Conservation (phyloP, 1,284 basidiomycete genomes). For the Limonomyces culmigenus region DNA sequence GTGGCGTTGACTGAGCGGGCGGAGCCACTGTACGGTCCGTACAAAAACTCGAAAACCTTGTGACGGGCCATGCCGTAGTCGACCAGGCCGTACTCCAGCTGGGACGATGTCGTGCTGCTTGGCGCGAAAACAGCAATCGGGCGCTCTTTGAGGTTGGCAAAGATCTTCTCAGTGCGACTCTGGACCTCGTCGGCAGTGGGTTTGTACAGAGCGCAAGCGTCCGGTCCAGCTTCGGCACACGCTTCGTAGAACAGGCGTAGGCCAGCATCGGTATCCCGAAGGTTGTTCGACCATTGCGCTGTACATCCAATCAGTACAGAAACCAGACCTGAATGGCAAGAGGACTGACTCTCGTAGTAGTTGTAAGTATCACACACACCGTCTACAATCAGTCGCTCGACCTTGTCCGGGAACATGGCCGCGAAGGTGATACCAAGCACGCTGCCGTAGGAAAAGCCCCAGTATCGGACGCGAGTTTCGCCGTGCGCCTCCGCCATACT, state of each 20-base stretch:
- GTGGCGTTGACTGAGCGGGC: not conserved
- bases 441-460: slow-evolving; percentile 35
- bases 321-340: not conserved
- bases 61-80: slow-evolving; percentile 3
- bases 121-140: slow-evolving; percentile 1
- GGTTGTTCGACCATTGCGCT: slow-evolving; percentile 10
- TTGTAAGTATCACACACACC: slow-evolving; percentile 13
- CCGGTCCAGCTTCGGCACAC: slow-evolving; percentile 20
- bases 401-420: slow-evolving; percentile 26
- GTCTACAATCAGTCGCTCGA: slow-evolving; percentile 17
- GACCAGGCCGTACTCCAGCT: slow-evolving; percentile 2
- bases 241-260: slow-evolving; percentile 18
- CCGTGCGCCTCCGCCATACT: slow-evolving; percentile 26
- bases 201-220: slow-evolving; percentile 20
- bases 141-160: not conserved
- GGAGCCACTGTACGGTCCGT: not conserved
- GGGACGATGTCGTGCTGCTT: not conserved
- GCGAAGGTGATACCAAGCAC: slow-evolving; percentile 26
- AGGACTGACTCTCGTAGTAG: not conserved
- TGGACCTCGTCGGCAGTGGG: slow-evolving; percentile 7
- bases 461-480: slow-evolving; percentile 27
- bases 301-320: slow-evolving; percentile 1
- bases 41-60: not conserved
- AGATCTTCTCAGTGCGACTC: slow-evolving; percentile 1
- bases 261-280: slow-evolving; percentile 10